Evolutionary conservation across 192 early-diverging fungal genomes (phyloP).

Genomic region (Podila epicladia): DNA sequence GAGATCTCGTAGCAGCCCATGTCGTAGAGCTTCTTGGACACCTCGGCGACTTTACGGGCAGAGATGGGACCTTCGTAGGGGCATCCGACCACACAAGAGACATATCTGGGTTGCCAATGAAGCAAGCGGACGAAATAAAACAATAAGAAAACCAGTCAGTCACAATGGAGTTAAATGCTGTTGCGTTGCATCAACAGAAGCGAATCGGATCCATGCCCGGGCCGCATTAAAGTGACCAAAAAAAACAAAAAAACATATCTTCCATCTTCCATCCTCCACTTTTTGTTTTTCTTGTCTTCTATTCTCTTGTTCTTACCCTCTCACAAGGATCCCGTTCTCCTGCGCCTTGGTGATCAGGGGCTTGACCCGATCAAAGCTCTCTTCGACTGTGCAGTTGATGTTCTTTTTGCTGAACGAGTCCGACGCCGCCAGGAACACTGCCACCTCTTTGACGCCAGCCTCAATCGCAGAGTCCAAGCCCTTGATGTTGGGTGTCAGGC

Average conservation of each 20-base stretch:
- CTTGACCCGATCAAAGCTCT: conserved; percentile 80
- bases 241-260: conserved; percentile 5
- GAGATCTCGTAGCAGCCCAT: conserved; percentile 99
- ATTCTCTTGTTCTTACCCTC: conserved; percentile 59
- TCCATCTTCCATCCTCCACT: not conserved
- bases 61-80: conserved; percentile 89
- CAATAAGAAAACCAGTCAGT: not conserved
- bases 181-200: no score
- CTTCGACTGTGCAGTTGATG: conserved; percentile 90
- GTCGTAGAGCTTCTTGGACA: conserved; percentile 77
- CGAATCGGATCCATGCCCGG: no score
- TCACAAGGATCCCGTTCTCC: conserved; percentile 70
- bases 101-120: conserved; percentile 66
- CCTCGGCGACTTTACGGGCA: conserved; percentile 73
- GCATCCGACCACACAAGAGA: conserved; percentile 92
- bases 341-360: conserved; percentile 72
- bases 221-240: not conserved
- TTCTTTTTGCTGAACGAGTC: conserved; percentile 92
- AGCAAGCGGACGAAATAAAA: not conserved
- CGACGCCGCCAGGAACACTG: conserved; percentile 90
- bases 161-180: no score
- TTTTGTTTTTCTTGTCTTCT: no score
- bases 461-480: conserved; percentile 84
- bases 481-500: conserved; percentile 89
- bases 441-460: conserved; percentile 86